Base-by-base conservation (phyloP, 2,329 filamentous ascomycete species). In the Alternaria tenuissima region DNA sequence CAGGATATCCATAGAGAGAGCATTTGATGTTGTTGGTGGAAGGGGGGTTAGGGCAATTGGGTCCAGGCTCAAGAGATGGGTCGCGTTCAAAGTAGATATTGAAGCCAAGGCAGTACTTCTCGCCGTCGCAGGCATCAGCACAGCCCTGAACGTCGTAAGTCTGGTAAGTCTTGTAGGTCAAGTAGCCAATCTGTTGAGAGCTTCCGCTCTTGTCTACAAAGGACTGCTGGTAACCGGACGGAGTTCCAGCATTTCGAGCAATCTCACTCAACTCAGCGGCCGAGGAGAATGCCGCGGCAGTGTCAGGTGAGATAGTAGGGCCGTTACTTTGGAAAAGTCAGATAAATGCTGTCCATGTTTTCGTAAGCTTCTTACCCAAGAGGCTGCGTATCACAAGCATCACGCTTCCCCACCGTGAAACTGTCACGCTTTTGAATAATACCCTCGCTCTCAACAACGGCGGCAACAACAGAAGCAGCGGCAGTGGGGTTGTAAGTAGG, bases 11-110 rank as follows among this genome's bases (percentile, higher is more conserved):
- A 49, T 68, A 74, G 41, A 74, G 61, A 7, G 71, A 60, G 58
- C 71, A 73, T 55, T 73, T 72, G 61, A 72, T 47, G 59, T 73
- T 73, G 47, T 71, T 73, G 32, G 64, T 51, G 18, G 72, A 61
- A 1, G 9, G 5, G 14, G 72, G 71, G 61, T 72, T 64, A 4
- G 57, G 42, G 57, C 71, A 74, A 16, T 12, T 52, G 4, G 46
- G 20, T 24, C 51, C 58, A 18, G 70, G 65, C 6, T 67, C 56
- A 44, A 42, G 20, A 18, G 36, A 59, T 9, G 70, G 69, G 48
- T 73, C 70, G 49, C 72, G 72, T 62, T 74, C 71, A 49, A 58
- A 70, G 61, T 56, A 74, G 59, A 73, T 67, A 60, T 73, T 74
- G 70, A 74, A 73, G 38, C 68, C 72, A 22, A 63, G 51, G 49